Base-by-base conservation (phyloP, 1,284 basidiomycete genomes). In the Irpex sp. region DNA sequence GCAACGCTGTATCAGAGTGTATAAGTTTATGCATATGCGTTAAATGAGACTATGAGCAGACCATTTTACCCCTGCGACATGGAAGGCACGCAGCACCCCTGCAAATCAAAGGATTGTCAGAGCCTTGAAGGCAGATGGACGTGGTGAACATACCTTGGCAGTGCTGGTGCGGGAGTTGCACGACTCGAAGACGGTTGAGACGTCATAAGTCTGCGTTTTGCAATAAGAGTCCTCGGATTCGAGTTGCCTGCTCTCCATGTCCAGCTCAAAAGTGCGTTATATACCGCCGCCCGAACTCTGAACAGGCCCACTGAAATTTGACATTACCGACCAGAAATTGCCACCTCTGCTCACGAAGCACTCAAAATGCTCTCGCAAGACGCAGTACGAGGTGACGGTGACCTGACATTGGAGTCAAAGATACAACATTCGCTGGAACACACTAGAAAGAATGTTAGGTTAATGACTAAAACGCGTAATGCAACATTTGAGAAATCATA, bases 1-100 rank as follows among this genome's bases (percentile, higher is more conserved):
- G 64, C 74, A 75, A 65, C 67, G 68, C 74, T 75, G 62, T 7
- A 49, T 21, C 4, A 34, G 21, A 31, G 34, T 56, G 26, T 17
- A 6, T 36, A 34, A 21, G 31, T 51, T 21, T 17, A 17, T 47
- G 8, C 9, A 62, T 9, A 15, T 37, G 40, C 49, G 15, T 51
- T 15, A 5, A 3, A 31, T 31, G 31, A 31, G 31, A 5, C 31
- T 6, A 52, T 34, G 38, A 6, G 59, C 67, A 13, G 8, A 67
- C 67, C 66, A 67, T 69, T 61, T 69, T 69, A 5, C 66, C 62
- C 44, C 64, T 55, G n/a, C 66, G 65, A 44, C 68, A 68, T 26
- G 68, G 66, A 11, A 69, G 63, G 57, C 67, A 69, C 1, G 67
- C 67, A 17, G 58, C 52, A 13, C 67, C 67, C 40, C 67, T 67